These are phyloP conservation scores for Morella rubra DNA, from an alignment of 306 rosid species.

Conservation along the genomic window DNA sequence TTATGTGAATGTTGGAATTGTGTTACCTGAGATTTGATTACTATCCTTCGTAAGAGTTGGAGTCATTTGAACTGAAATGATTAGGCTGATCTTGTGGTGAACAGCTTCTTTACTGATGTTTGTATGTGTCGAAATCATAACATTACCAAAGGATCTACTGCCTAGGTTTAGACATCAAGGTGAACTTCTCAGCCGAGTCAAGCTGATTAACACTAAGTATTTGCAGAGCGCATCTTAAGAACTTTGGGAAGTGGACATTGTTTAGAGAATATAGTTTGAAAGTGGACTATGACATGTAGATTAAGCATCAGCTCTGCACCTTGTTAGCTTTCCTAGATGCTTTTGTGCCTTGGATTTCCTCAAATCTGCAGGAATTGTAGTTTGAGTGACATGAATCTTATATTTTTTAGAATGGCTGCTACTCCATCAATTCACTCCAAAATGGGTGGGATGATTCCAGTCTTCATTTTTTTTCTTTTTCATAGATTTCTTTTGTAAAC, in stretches of 20 bases:
- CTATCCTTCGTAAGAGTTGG: neutral
- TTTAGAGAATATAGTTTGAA: neutral
- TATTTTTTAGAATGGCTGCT: neutral
- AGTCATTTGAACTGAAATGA: neutral
- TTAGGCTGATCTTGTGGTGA: neutral
- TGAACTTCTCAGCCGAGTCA: neutral
- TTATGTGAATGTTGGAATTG: neutral
- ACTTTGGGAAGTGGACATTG: neutral
- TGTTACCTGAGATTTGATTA: conserved; percentile 1
- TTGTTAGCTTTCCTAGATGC: neutral
- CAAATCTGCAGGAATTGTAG: neutral
- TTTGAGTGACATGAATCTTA: neutral
- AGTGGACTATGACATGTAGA: neutral
- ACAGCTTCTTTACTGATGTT: neutral
- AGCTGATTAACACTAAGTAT: neutral
- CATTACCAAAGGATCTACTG: neutral
- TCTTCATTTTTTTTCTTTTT: no score
- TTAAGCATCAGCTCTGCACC: neutral
- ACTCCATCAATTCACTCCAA: neutral
- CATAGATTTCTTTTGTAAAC: no score
- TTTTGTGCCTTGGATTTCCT: neutral
- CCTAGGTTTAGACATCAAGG: neutral
- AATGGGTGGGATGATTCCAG: neutral
- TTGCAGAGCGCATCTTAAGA: neutral
- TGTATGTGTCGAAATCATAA: neutral